Conservation (phyloP, 1,139 yeast genomes). For the Pneumocystis murina region DNA sequence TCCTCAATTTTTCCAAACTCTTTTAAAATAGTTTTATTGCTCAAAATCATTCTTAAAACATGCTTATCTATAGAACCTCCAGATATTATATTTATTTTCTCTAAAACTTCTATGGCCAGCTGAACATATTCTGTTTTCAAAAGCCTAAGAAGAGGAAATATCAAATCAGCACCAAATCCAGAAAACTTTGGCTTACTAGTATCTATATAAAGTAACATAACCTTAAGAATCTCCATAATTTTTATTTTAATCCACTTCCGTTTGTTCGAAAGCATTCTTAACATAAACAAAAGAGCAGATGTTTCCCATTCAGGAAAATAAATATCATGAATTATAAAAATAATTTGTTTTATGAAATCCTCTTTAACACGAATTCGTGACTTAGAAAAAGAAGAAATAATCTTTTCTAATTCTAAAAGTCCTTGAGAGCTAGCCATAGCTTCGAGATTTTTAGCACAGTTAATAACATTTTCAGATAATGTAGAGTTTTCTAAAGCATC, state of each 20-base stretch:
- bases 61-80: constrained; percentile 85
- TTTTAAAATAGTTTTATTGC: constrained; percentile 60
- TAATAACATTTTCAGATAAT: constrained; percentile 37
- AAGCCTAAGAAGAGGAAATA: constrained; percentile 73
- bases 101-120: constrained; percentile 75
- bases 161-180: constrained; percentile 88
- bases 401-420: constrained; percentile 50
- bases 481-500: constrained; percentile 55
- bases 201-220: constrained; percentile 63
- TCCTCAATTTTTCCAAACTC: constrained; percentile 81
- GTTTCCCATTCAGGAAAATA: constrained; percentile 70
- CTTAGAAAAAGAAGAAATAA: constrained; percentile 61
- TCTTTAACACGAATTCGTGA: constrained; percentile 72
- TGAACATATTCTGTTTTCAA: constrained; percentile 78
- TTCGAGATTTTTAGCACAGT: constrained; percentile 43
- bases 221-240: constrained; percentile 58
- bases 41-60: constrained; percentile 79
- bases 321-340: constrained; percentile 45
- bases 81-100: constrained; percentile 70
- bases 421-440: constrained; percentile 45
- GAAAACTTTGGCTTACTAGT: constrained; percentile 63
- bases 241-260: constrained; percentile 67
- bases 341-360: constrained; percentile 72
- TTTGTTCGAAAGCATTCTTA: constrained; percentile 67
- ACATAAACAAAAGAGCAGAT: constrained; percentile 52